Base-by-base conservation (phyloP, 2,329 filamentous ascomycete genomes). In the Fusarium guadeloupense region DNA sequence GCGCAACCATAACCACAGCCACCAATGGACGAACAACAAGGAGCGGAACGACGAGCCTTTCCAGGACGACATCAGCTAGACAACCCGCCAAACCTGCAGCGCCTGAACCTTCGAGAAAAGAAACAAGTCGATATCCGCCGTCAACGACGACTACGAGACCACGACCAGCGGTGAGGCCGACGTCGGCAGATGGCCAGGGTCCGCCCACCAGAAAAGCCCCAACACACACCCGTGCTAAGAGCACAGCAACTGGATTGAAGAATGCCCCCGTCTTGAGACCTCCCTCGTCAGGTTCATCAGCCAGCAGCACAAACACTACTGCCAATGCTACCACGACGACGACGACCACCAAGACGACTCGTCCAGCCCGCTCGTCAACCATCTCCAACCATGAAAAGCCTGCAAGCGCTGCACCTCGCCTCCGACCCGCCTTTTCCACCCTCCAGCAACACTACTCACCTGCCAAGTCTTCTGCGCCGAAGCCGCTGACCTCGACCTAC, bases 381-480 rank as follows among this genome's bases (percentile, higher is more conserved):
- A 42, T 53, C 12, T 48, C 54, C 9, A 51, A 23, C 64, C 59
- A 57, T 67, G 68, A 50, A 47, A 67, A 54, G 39, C 54, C 59
- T 5, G 43, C 62, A 20, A 43, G 54, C 31, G 59, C 65, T 34
- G 53, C 67, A 41, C 72, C 75, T 16, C 72, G 75, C n/a, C 74
- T 77, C 21, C 81, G 82, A 9, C 85, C 86, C 0, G 76, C 81
- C 40, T 89, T 89, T 73, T 84, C 80, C 41, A 88, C 83, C 1
- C 81, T 85, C 33, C 87, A 90, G 64, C 87, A 90, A 64, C 86
- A 89, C 74, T 89, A 85, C 75, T 88, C 85, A 23, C 88, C 88
- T 0, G 83, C 84, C 38, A 89, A 89, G 68, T 79, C 78, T 5
- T 75, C 80, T 9, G 81, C 83, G 1, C 85, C 87, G 0, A 90